Conservation (phyloP, 306 rosid genomes). For the Vigna mungo region DNA sequence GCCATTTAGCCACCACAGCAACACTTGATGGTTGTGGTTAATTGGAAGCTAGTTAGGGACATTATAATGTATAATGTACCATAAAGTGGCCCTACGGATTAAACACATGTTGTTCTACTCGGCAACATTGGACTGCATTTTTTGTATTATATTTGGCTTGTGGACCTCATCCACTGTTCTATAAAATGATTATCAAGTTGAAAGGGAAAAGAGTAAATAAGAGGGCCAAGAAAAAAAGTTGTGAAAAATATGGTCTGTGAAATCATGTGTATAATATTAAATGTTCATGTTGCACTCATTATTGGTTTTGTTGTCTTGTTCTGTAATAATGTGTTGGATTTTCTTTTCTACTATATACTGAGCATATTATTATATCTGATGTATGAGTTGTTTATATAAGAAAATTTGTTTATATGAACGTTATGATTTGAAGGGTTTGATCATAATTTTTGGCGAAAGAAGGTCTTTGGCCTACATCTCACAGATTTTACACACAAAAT, state of each 20-base stretch:
- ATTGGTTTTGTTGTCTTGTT: background rate
- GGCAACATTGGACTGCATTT: background rate
- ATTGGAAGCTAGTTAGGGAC: background rate
- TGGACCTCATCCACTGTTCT: background rate
- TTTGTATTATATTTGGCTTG: constrained; percentile 14
- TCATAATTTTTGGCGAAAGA: no score
- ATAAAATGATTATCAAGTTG: constrained; percentile 12
- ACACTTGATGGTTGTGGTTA: background rate
- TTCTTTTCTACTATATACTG: no score
- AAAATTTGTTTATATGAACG: no score
- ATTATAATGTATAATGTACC: background rate
- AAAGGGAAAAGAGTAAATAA: constrained; percentile 19
- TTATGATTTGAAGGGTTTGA: no score
- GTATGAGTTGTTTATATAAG: no score
- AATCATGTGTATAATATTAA: background rate
- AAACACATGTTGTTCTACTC: background rate
- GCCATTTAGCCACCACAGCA: constrained; percentile 60
- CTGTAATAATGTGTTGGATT: no score
- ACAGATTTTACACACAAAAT: no score
- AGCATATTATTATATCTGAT: no score
- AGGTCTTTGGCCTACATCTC: no score
- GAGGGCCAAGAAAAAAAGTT: background rate
- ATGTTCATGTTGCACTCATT: background rate
- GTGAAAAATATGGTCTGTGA: background rate
- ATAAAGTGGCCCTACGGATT: constrained; percentile 24